phyloP scores from a whole-genome alignment of 2,329 filamentous ascomycete genomes.

The Fusarium subtropicale region DNA sequence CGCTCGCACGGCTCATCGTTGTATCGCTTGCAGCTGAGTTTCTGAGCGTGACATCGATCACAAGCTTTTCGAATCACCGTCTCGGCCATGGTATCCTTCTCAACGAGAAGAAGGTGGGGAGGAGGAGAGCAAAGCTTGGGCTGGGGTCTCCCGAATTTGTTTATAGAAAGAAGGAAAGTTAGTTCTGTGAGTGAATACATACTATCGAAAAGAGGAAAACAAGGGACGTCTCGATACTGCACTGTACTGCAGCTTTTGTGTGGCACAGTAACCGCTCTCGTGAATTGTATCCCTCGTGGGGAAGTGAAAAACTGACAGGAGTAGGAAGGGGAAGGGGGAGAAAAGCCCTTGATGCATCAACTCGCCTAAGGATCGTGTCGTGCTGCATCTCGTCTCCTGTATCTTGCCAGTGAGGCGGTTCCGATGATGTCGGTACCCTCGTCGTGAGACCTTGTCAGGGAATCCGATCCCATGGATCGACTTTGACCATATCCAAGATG shows the following conservation, averaged over 20 bases:
- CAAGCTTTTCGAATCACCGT: conserved; percentile 58
- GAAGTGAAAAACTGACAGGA: background rate
- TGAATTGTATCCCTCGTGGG: background rate
- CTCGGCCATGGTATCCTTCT: conserved; percentile 52
- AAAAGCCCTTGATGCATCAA: conserved; percentile 27
- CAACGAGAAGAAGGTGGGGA: no score
- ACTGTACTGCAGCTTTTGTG: conserved; percentile 17
- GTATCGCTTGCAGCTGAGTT: conserved; percentile 59
- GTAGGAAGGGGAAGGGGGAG: background rate
- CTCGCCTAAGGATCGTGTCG: conserved; percentile 42
- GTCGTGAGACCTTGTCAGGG: conserved; percentile 36
- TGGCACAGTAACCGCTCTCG: conserved; percentile 27
- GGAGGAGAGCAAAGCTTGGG: no score
- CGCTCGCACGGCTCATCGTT: conserved; percentile 57
- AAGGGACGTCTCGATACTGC: conserved; percentile 4
- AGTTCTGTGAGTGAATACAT: background rate
- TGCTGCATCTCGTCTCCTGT: conserved; percentile 35
- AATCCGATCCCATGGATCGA: conserved; percentile 42
- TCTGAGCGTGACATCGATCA: conserved; percentile 61
- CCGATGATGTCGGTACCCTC: conserved; percentile 43
- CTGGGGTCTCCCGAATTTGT: conserved; percentile 28
- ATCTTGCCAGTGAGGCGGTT: conserved; percentile 41
- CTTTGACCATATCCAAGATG: background rate
- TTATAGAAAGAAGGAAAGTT: conserved; percentile 23
- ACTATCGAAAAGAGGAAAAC: background rate